Percentiles rank a stretch among this genome's conserved stretches.
phyloP scores from a whole-genome alignment of 2,329 filamentous ascomycete genomes.

The Aphanocladium album region DNA sequence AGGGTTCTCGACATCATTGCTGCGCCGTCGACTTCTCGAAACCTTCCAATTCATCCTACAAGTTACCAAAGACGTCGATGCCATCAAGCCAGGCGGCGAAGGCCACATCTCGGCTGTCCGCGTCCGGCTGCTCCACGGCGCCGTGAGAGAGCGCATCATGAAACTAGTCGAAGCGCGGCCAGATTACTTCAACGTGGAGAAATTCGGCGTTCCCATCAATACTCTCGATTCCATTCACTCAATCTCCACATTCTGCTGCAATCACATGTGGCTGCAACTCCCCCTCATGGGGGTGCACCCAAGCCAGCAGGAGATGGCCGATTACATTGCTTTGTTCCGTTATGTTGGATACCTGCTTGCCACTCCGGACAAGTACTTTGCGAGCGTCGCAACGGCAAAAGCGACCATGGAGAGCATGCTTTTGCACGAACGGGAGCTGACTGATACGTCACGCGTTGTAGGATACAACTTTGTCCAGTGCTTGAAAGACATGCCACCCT shows the following conservation, averaged over 20 bases:
- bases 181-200: conserved; percentile 54
- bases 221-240: conserved; percentile 71
- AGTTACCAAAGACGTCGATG: conserved; percentile 59
- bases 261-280: conserved; percentile 62
- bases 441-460: conserved; percentile 28
- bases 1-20: conserved; percentile 65
- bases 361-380: conserved; percentile 58
- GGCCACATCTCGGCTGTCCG: conserved; percentile 58
- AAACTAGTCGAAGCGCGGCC: conserved; percentile 48
- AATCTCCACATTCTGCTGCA: conserved; percentile 63
- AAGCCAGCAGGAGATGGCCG: conserved; percentile 54
- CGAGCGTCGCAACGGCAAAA: conserved; percentile 49
- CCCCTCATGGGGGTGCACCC: conserved; percentile 69
- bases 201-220: conserved; percentile 63
- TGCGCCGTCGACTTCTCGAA: conserved; percentile 58
- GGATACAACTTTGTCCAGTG: conserved; percentile 35
- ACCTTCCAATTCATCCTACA: conserved; percentile 73
- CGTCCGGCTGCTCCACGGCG: conserved; percentile 60
- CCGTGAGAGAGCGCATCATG: conserved; percentile 58
- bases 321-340: conserved; percentile 73
- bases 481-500: conserved; percentile 31
- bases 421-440: conserved; percentile 29
- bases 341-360: conserved; percentile 69
- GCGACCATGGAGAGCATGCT: conserved; percentile 55
- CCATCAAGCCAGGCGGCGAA: conserved; percentile 62